Evolutionary conservation across 371 early-diverging fungal genomes (phyloP), one percentile per base, ranked within the genome.

Genomic region (Mucor irregularis): DNA sequence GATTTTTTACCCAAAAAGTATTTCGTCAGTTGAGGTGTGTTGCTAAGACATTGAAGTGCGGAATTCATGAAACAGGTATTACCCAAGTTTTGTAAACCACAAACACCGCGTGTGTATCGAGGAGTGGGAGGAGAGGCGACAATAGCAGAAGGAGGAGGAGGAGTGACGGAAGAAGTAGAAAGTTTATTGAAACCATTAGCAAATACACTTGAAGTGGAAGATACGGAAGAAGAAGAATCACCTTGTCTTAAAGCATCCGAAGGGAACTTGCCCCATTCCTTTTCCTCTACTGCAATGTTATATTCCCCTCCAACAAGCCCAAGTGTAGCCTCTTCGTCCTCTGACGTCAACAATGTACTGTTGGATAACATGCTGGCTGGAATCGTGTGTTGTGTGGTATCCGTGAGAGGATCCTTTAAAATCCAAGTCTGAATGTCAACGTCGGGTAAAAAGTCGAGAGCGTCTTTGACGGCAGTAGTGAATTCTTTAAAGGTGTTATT

Each of bases 11-110:
- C 42, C 47, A 82, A 48, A 38, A 84, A 83, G 69, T 84, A 91
- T 13, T 73, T 75, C 0, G 86, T 87, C 26, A 94, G 70, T 40
- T 77, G 77, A 1, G 70, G 66, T 16, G 87, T 87, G 52, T 86
- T 85, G 55, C 83, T 80, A 24, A 94, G 70, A 61, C 91, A 92
- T 64, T 94, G 95, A 2, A 94, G 58, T 0, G 87, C 88, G 6
- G 88, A 83, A 70, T 91, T 92, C 91, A 94, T 92, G 65, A 89
- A 94, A 67, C 95, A 94, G 0, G 93, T 94, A 62, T 94, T 94
- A 22, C 95, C 95, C 25, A 92, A 71, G 58, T 94, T 94, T 28
- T 64, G 69, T 26, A 93, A 73, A 0, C 93, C 93, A 37, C 73
- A 78, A 0, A 84, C 71, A 9, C 89, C 90, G 9, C 38, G 61